Evolutionary conservation across 768 basidiomycete genomes (phyloP), one percentile per base, ranked within the genome.

Genomic region (Podaxis sp.): DNA sequence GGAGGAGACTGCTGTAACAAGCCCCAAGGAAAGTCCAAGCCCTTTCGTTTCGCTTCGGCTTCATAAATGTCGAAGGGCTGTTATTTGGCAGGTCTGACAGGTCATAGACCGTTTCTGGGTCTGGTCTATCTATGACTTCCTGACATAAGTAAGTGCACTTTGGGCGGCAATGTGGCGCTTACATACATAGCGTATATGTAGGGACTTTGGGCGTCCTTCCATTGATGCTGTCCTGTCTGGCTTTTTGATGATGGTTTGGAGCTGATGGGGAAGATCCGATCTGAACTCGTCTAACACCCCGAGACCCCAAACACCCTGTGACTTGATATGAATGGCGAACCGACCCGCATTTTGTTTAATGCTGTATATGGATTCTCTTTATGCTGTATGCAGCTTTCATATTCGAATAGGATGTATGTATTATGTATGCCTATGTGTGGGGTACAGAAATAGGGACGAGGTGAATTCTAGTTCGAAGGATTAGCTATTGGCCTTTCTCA

Each of bases 141-240:
- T 53, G 51, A 27, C 51, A 53, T 9, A 33, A 33, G 33, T 53
- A 53, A 36, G 13, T 17, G 24, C 29, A 17, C 25, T 25, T 53
- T 25, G 51, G 51, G 51, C 51, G 51, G 51, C 17, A 33, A 27
- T 33, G 51, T 53, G 51, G 51, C 51, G 51, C 51, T 33, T 25
- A 33, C 33, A 33, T 15, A 25, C 25, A 53, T 53, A 27, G 25
- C 8, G 29, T 25, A 17, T 53, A 17, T 53, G 15, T 7, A 29
- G 47, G 41, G 27, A 19, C 24, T 47, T 43, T 29, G 37, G 51
- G 59, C 59, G 51, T 33, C 33, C 51, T 60, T 60, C 59, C 36
- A 60, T 60, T 60, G 59, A 55, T 61, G 51, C 59, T 61, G 52
- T 55, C 59, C 24, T 46, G 27, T 36, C 33, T 33, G 33, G 33